These are phyloP conservation scores for Gentiana macrophylla DNA, from an alignment of 257 asterid genomes.

Conservation along the genomic window DNA sequence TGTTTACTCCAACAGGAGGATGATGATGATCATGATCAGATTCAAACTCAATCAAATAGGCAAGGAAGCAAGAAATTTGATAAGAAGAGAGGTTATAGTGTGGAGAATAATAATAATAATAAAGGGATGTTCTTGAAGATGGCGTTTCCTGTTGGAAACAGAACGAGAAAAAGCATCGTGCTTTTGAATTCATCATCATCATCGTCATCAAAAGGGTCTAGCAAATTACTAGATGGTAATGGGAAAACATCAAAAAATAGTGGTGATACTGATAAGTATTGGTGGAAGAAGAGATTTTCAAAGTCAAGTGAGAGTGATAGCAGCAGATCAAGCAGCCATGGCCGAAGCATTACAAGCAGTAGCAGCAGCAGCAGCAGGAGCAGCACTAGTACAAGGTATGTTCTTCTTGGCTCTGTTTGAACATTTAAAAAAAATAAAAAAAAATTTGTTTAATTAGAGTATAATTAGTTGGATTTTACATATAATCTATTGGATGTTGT, in stretches of 20 bases:
- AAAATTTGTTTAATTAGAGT: no score
- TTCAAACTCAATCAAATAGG: conserved; percentile 13
- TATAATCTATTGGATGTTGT: no score
- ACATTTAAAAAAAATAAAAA: no score
- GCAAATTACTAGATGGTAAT: conserved; percentile 28
- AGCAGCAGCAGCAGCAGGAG: conserved; percentile 5
- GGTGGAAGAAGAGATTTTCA: conserved; percentile 69
- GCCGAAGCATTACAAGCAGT: conserved; percentile 18
- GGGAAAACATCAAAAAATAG: conserved; percentile 19
- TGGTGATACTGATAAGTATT: conserved; percentile 29
- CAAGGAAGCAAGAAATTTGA: conserved; percentile 27
- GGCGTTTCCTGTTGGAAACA: conserved; percentile 43
- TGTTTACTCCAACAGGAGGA: conserved; percentile 6
- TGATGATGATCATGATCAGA: background rate
- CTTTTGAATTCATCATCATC: background rate
- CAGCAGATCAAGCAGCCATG: conserved; percentile 13
- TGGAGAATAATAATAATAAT: conserved; percentile 24
- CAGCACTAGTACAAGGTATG: conserved; percentile 13
- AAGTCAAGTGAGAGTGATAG: conserved; percentile 23
- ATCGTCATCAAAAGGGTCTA: conserved; percentile 26
- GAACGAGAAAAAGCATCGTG: conserved; percentile 23
- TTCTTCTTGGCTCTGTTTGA: background rate
- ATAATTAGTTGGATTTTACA: no score
- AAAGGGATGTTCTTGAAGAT: conserved; percentile 53
- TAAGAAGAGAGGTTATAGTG: background rate